Evolutionary conservation across 164 flowering plant genomes (phyloP).

Genomic region (Tinospora cordifolia): DNA sequence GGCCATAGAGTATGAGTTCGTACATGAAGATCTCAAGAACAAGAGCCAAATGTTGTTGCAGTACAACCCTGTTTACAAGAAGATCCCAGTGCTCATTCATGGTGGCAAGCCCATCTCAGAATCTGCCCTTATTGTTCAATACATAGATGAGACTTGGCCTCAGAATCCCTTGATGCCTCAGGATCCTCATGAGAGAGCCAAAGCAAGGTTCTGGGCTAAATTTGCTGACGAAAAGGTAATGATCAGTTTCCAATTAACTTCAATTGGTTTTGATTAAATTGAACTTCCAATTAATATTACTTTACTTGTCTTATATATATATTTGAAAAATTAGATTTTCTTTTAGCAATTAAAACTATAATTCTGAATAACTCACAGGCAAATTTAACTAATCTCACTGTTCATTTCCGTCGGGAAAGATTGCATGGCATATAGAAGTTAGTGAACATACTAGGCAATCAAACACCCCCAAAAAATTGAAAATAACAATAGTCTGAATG

Average conservation of each 20-base stretch:
- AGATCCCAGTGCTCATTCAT: not conserved
- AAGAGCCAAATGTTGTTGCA: slow-evolving; percentile 21
- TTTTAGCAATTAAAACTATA: too few relatives aligned
- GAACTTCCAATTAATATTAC: too few relatives aligned
- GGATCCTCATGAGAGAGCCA: slow-evolving; percentile 8
- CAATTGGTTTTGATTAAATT: too few relatives aligned
- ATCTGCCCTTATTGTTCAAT: not conserved
- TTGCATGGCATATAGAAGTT: too few relatives aligned
- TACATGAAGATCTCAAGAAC: slow-evolving; percentile 14
- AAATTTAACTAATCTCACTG: too few relatives aligned
- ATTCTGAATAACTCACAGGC: too few relatives aligned
- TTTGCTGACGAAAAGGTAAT: slow-evolving; percentile 3
- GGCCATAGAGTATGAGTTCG: slow-evolving; percentile 11
- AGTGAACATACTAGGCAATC: too few relatives aligned
- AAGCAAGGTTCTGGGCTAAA: slow-evolving; percentile 6
- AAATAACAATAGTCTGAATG: too few relatives aligned
- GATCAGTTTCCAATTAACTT: not conserved
- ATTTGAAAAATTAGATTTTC: too few relatives aligned
- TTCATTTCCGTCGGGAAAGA: too few relatives aligned
- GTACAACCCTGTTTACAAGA: slow-evolving; percentile 12
- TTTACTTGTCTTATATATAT: too few relatives aligned
- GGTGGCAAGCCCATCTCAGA: slow-evolving; percentile 3
- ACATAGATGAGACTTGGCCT: slow-evolving; percentile 1
- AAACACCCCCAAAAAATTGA: too few relatives aligned
- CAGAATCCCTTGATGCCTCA: slow-evolving; percentile 5